Base-by-base conservation (phyloP, 2,329 filamentous ascomycete species). In the Paraphaeosphaeria minitans region DNA sequence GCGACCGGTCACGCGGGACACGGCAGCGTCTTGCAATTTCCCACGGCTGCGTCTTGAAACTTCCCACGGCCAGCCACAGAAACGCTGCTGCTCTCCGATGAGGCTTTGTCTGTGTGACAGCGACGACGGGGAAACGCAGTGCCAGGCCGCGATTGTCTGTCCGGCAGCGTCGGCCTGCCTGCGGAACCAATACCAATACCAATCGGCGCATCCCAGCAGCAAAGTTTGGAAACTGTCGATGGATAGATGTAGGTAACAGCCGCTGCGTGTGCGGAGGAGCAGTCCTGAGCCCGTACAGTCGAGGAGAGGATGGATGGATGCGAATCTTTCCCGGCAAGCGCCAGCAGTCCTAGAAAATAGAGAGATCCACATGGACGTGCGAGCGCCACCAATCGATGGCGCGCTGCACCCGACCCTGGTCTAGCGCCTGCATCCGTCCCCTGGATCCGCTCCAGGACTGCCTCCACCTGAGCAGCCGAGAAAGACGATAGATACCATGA, bases 391-490 rank as follows among this genome's bases (percentile, higher is more conserved):
- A 58, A 50, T 58, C 56, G 54, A 50, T 58, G 33, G 56, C 37
- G 21, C 43, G 43, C 31, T 29, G 53, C 42, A 16, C 31, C 24
- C 14, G n/a, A 19, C 41, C 22, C 10, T n/a, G n/a, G n/a, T n/a
- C n/a, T 50, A 22, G 51, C 49, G 50, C 50, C 29, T 54, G 42
- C 50, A 41, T 9, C 35, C 35, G 51, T 55, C 56, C 50, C 50
- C 56, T 58, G 50, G 50, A 53, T 53, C 45, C 43, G 27, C 50
- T 49, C 50, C 42, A 58, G 50, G 50, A n/a, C 16, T 39, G n/a
- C n/a, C n/a, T n/a, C n/a, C n/a, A n/a, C n/a, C n/a, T n/a, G 37
- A 41, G 24, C 21, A 51, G 54, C 41, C 46, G 22, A 45, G 12
- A 45, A 27, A n/a, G n/a, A n/a, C n/a, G n/a, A n/a, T n/a, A n/a